These are phyloP conservation scores for Triticum aestivum DNA, from an alignment of 176 grass and related monocot species.

Conservation along the genomic window IWGSC_CS_RefSeq_v2.1 NC_057805.1:365180141-365180640, in stretches of 20 bases:
- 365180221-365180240: constrained; percentile 77
- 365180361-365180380: background rate
- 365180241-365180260: constrained; percentile 48
- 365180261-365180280: constrained; percentile 65
- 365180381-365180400: background rate
- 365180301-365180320: constrained; percentile 65
- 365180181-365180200: constrained; percentile 29
- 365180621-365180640: too few relatives aligned
- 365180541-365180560: too few relatives aligned
- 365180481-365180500: background rate
- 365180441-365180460: background rate
- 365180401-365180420: background rate
- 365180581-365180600: too few relatives aligned
- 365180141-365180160: constrained; percentile 75
- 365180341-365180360: constrained; percentile 33
- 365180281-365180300: constrained; percentile 76
- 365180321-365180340: constrained; percentile 29
- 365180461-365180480: background rate
- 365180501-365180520: too few relatives aligned
- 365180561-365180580: too few relatives aligned
- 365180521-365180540: too few relatives aligned
- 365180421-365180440: background rate
- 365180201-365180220: constrained; percentile 92
- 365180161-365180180: constrained; percentile 67
- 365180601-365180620: too few relatives aligned